phyloP scores from a whole-genome alignment of 1,139 yeast species.

The Pichia sp. region DNA sequence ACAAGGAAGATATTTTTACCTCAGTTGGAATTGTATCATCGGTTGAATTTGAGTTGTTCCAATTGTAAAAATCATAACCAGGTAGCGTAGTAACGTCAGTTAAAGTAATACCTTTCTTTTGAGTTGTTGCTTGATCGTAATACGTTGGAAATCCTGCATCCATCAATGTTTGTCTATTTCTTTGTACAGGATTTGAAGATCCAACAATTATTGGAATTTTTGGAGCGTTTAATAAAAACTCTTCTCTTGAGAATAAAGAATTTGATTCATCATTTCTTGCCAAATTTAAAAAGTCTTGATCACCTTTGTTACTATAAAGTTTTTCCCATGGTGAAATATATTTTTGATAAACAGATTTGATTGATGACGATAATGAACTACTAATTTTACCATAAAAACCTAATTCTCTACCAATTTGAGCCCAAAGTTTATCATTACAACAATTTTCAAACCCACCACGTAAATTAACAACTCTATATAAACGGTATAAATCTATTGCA shows the following conservation, averaged over 20 bases:
- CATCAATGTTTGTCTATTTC: slow-evolving; percentile 40
- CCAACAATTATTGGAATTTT: slow-evolving; percentile 28
- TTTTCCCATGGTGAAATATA: slow-evolving; percentile 26
- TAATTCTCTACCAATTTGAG: slow-evolving; percentile 64
- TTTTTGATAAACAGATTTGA: slow-evolving; percentile 51
- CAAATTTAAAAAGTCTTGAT: slow-evolving; percentile 6
- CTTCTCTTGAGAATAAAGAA: slow-evolving; percentile 1
- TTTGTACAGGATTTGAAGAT: slow-evolving; percentile 38
- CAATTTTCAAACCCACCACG: slow-evolving; percentile 56
- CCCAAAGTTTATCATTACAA: slow-evolving; percentile 53
- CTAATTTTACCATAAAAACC: slow-evolving; percentile 67
- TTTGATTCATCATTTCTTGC: slow-evolving; percentile 11
- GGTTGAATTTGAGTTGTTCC: slow-evolving; percentile 32
- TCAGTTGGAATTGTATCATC: slow-evolving; percentile 36
- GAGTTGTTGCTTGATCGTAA: slow-evolving; percentile 33
- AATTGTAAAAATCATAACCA: slow-evolving; percentile 32
- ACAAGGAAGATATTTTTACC: slow-evolving; percentile 36
- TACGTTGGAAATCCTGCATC: slow-evolving; percentile 46
- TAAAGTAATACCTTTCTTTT: slow-evolving; percentile 29
- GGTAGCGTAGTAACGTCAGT: slow-evolving; percentile 28
- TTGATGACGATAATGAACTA: slow-evolving; percentile 64
- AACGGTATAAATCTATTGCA: slow-evolving; percentile 47
- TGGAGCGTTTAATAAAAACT: background rate
- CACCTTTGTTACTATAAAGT: background rate
- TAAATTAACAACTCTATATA: slow-evolving; percentile 45